Conservation (phyloP, 768 basidiomycete genomes). For the Suillus hirtellus region DNA sequence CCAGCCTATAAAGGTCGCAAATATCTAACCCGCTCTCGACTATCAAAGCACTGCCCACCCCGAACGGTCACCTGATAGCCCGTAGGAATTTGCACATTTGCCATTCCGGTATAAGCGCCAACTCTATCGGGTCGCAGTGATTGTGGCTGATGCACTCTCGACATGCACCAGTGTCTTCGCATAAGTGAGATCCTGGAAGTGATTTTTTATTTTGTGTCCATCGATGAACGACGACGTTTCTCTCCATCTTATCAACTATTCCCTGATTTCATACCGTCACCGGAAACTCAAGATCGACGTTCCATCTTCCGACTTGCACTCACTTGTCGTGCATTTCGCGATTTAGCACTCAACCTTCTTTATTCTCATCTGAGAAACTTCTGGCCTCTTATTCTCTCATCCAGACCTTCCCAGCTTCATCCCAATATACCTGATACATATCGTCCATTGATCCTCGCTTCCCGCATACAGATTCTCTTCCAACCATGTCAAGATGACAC, state of each 20-base stretch:
- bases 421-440: neutral
- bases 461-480: neutral
- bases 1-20: no score
- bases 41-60: no score
- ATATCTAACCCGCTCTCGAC: no score
- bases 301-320: neutral
- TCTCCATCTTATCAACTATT: neutral
- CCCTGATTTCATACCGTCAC: neutral
- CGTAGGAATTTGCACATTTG: no score
- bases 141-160: neutral
- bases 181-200: neutral
- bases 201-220: neutral
- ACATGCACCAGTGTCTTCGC: neutral
- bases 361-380: neutral
- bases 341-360: neutral
- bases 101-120: no score
- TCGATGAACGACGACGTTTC: no score
- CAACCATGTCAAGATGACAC: neutral
- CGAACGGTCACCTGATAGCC: no score
- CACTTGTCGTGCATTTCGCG: neutral
- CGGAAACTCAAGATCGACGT: neutral
- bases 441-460: neutral
- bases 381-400: neutral
- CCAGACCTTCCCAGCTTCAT: neutral
- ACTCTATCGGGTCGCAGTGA: no score